phyloP scores from a whole-genome alignment of 148 eudicot genomes.

The Bassia scoparia region DNA sequence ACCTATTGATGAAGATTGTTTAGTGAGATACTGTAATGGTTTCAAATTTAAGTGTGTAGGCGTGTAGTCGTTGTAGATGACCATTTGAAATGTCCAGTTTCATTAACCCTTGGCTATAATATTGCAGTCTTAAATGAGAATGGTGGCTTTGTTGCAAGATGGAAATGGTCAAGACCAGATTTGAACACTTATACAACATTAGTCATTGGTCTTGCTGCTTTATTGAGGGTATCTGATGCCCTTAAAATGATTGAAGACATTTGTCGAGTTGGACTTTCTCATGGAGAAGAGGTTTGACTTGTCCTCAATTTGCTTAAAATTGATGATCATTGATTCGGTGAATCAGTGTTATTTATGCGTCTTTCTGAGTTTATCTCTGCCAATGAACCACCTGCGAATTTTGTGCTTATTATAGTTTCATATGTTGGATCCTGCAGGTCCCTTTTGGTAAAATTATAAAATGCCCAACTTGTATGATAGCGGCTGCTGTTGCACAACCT shows the following conservation, averaged over 20 bases:
- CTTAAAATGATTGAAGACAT: conserved; percentile 60
- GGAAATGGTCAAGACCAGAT: conserved; percentile 97
- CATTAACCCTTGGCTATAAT: conserved; percentile 14
- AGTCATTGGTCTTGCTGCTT: conserved; percentile 73
- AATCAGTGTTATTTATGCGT: neutral
- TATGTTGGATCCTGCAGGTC: conserved; percentile 48
- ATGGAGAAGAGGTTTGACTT: conserved; percentile 67
- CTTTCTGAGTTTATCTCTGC: neutral
- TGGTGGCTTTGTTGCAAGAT: conserved; percentile 44
- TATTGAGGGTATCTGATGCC: conserved; percentile 80
- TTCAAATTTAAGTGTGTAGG: neutral
- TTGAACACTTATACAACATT: conserved; percentile 52
- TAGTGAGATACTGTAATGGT: neutral
- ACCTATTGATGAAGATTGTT: too few species aligned
- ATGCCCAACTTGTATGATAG: conserved; percentile 81
- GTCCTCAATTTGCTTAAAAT: neutral
- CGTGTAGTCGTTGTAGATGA: neutral
- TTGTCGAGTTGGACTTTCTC: conserved; percentile 80
- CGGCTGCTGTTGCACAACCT: conserved; percentile 93
- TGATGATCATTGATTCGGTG: neutral
- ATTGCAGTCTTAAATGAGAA: conserved; percentile 41
- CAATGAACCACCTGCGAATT: conserved; percentile 1
- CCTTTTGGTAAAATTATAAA: conserved; percentile 88
- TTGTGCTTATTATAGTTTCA: conserved; percentile 5
- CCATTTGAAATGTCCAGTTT: neutral